These are phyloP conservation scores for Phycomyces nitens DNA, from an alignment of 192 early-diverging fungal genomes.

Conservation along the genomic window DNA sequence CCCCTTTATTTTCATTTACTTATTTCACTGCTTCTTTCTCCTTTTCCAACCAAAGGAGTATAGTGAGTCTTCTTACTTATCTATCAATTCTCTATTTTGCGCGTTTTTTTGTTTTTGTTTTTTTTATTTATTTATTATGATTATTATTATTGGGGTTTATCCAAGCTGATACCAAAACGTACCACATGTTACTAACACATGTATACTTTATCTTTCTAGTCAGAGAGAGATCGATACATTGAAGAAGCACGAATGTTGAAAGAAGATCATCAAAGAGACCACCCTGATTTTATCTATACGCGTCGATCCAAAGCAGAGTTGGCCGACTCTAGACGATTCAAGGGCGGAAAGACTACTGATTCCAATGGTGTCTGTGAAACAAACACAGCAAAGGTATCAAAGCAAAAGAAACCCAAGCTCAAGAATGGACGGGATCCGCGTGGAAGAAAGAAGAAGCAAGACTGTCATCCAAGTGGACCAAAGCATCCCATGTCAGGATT, in stretches of 20 bases:
- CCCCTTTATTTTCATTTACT: background rate
- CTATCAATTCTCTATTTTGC: background rate
- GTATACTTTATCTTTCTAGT: constrained; percentile 13
- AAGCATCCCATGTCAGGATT: constrained; percentile 88
- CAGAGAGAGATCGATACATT: constrained; percentile 41
- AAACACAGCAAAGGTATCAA: background rate
- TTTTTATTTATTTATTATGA: too few species aligned
- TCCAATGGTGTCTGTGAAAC: background rate
- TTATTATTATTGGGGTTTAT: background rate
- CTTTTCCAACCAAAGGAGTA: background rate
- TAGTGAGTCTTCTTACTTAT: background rate
- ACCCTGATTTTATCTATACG: constrained; percentile 56
- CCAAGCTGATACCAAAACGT: background rate
- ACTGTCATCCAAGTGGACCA: constrained; percentile 71
- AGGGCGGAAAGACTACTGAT: too few species aligned
- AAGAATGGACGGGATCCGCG: constrained; percentile 31
- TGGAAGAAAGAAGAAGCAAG: constrained; percentile 59
- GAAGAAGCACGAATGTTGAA: constrained; percentile 45
- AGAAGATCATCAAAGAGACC: constrained; percentile 43
- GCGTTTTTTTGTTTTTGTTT: too few species aligned
- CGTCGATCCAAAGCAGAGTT: constrained; percentile 59
- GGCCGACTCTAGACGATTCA: constrained; percentile 23
- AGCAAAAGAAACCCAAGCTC: background rate
- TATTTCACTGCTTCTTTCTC: too few species aligned
- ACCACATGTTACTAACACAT: too few species aligned